Base-by-base conservation (phyloP, 2,329 filamentous ascomycete species). In the Alternaria angustiovoidea region DNA sequence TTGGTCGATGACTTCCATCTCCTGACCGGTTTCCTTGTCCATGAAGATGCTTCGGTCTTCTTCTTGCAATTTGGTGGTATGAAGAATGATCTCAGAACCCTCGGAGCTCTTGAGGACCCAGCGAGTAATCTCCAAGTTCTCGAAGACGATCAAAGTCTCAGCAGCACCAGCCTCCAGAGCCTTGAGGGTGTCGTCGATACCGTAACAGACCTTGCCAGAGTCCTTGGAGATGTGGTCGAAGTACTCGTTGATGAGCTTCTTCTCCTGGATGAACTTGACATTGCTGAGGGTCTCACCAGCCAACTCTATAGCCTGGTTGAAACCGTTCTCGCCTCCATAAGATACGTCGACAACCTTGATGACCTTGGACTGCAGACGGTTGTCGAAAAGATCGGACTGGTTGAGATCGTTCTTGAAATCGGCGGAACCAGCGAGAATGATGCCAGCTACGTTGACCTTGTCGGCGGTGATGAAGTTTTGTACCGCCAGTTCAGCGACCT, bases 321-420 rank as follows among this genome's bases (percentile, higher is more conserved):
- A 99, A 47, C 95, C 95, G 85, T 98, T 98, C 84, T 99, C 96
- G 71, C 95, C 95, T 80, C 95, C 95, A 75, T 99, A 99, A 14
- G 94, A 98, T 44, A 99, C 96, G 79, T 99, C 95, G 36, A 99
- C 96, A 44, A 99, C 92, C 84, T 99, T 99, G 87, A 99, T 98
- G 75, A 99, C 95, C 86, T 99, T 99, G 78, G 88, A 84, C 73
- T 92, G 89, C 57, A 99, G 87, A 80, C 95, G 94, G 76, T 89
- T 87, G 80, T 99, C 95, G 80, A 99, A 99, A 86, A 99, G 86
- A 81, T 99, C 95, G 62, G 95, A 98, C 75, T 92, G 92, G 82
- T 98, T 98, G 54, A 99, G 86, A 77, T 99, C 95, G 82, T 96
- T 98, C 86, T 99, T 99, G 90, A 99, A 99, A 82, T 99, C 95